Conservation (phyloP, 192 early-diverging fungal species). For the Umbelopsis ramanniana region DNA sequence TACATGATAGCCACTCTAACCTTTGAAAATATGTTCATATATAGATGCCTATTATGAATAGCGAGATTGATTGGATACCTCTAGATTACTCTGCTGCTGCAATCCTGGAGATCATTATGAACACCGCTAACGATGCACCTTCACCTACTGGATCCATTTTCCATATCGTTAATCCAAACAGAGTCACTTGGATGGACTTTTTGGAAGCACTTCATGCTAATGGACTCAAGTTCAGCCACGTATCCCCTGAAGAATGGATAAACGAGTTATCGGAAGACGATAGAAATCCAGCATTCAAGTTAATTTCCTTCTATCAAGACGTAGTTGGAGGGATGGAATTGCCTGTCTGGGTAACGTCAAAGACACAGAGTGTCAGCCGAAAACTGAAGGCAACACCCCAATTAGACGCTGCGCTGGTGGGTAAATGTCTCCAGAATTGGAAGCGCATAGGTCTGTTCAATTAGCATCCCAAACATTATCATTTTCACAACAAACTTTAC, state of each 20-base stretch:
- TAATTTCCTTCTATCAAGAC: constrained; percentile 30
- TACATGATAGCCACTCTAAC: too few relatives aligned
- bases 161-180: constrained; percentile 37
- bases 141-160: constrained; percentile 4
- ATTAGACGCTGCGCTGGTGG: neutral
- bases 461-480: too few relatives aligned
- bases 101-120: constrained; percentile 34
- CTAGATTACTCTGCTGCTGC: constrained; percentile 31
- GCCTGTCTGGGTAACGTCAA: constrained; percentile 30
- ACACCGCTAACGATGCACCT: neutral
- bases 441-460: too few relatives aligned
- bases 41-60: constrained; percentile 33
- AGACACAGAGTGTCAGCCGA: constrained; percentile 7
- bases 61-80: constrained; percentile 40
- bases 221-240: constrained; percentile 29
- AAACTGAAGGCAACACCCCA: constrained; percentile 10
- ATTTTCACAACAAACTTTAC: too few relatives aligned
- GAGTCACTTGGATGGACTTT: constrained; percentile 24
- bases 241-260: constrained; percentile 29
- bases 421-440: constrained; percentile 24
- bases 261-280: constrained; percentile 27
- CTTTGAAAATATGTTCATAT: too few relatives aligned
- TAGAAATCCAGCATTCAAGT: constrained; percentile 34
- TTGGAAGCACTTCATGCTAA: constrained; percentile 21
- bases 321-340: constrained; percentile 4